phyloP scores from a whole-genome alignment of 2,329 filamentous ascomycete genomes.

The Cercospora zeae-maydis region DNA sequence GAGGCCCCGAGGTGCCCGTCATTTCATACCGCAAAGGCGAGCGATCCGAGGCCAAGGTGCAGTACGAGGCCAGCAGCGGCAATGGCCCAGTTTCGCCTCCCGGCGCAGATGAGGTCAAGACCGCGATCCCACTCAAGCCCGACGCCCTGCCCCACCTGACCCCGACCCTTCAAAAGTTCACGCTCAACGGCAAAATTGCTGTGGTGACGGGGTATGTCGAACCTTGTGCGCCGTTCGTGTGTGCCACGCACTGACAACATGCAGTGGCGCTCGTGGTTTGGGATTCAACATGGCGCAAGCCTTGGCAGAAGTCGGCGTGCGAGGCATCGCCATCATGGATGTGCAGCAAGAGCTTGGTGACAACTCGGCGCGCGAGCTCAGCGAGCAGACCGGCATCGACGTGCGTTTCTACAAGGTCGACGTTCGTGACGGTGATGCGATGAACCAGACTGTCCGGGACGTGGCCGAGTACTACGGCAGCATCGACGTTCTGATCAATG shows the following conservation, averaged over 20 bases:
- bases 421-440: conserved; percentile 67
- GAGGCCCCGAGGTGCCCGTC: conserved; percentile 33
- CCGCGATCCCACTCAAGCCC: conserved; percentile 32
- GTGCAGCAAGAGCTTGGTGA: conserved; percentile 73
- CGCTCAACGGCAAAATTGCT: conserved; percentile 59
- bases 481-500: conserved; percentile 74
- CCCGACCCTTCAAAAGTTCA: conserved; percentile 66
- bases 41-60: conserved; percentile 31
- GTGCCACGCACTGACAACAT: conserved; percentile 29
- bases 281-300: conserved; percentile 77
- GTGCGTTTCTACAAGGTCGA: conserved; percentile 77
- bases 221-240: neutral
- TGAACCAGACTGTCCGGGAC: conserved; percentile 65
- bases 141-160: conserved; percentile 53
- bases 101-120: conserved; percentile 33
- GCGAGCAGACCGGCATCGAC: conserved; percentile 68
- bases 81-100: conserved; percentile 34
- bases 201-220: conserved; percentile 64
- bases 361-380: conserved; percentile 64
- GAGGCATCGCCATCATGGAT: conserved; percentile 71
- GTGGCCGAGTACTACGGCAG: conserved; percentile 64
- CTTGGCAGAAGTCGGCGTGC: conserved; percentile 70
- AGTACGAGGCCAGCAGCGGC: conserved; percentile 22
- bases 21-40: conserved; percentile 34
- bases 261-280: conserved; percentile 69